Base-by-base conservation (phyloP, 2,329 filamentous ascomycete species). In the Colletotrichum horii region DNA sequence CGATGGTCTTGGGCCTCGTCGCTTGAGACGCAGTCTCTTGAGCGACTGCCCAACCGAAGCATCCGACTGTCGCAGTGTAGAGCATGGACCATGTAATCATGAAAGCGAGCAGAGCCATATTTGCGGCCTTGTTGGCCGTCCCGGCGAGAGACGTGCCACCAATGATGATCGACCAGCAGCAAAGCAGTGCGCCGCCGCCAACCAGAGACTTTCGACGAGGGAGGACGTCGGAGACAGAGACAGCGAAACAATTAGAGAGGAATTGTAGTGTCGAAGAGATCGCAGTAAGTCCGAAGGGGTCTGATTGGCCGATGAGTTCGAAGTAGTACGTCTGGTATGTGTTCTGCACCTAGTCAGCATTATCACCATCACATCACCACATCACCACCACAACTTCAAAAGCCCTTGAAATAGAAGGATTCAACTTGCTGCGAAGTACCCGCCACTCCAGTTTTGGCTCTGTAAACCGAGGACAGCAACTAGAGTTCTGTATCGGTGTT, bases 51-150 rank as follows among this genome's bases (percentile, higher is more conserved):
- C 80, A 82, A 5, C 80, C 80, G 24, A 80, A 82, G 55, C 80
- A 82, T 19, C 80, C 80, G 11, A 81, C 80, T 1, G 80, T 81
- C 0, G 75, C 79, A 1, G 80, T 81, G 14, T 80, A 81, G 0
- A 81, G 80, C 80, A 81, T 81, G 6, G 80, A 81, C 80, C 80
- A 81, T 1, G 80, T 80, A 11, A 81, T 80, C 80, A 81, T 81
- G 67, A 81, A 81, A 8, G 58, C 71, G 15, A 81, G 80, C 0
- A 81, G 78, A 0, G 80, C 80, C 0, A 79, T 81, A 30, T 80
- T 80, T 7, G 80, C 80, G 0, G 80, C 79, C 8, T 68, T 66
- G 38, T 81, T 58, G 55, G 0, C 9, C 0, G 55, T 58, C 0
- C 55, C 55, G 12, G 55, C 55, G 2, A 58, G 55, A 0, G 55